Conservation (phyloP, 2,329 filamentous ascomycete genomes). For the Aspergillus sergii region DNA sequence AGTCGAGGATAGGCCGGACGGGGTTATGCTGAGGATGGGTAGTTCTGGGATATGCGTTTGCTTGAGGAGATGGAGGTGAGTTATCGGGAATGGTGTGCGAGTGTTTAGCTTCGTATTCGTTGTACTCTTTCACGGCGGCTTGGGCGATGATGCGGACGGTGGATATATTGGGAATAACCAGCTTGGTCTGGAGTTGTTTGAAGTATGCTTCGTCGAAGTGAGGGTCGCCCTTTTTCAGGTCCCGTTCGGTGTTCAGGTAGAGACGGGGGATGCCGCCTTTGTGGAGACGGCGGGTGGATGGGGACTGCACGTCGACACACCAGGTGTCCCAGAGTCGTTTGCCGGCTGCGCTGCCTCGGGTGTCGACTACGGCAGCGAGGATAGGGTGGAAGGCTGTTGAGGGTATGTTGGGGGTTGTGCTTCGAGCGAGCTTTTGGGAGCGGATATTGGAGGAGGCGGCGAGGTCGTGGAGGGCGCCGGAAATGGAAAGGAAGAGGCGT, state of each 20-base stretch:
- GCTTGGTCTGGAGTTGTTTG: conserved; percentile 28
- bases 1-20: conserved; percentile 30
- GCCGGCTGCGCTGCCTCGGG: conserved; percentile 52
- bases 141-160: conserved; percentile 42
- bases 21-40: conserved; percentile 15
- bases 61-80: background rate
- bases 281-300: conserved; percentile 22
- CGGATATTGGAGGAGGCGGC: conserved; percentile 23
- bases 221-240: conserved; percentile 25
- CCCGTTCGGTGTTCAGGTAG: conserved; percentile 25
- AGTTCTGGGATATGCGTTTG: background rate
- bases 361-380: conserved; percentile 57
- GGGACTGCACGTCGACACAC: conserved; percentile 39
- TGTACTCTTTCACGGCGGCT: conserved; percentile 34
- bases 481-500: conserved; percentile 34
- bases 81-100: background rate
- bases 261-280: conserved; percentile 33
- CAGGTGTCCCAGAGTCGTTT: conserved; percentile 52
- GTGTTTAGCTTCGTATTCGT: conserved; percentile 4
- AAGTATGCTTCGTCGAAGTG: conserved; percentile 30
- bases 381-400: conserved; percentile 53
- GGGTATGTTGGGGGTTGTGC: conserved; percentile 33
- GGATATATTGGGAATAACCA: conserved; percentile 36
- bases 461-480: conserved; percentile 34
- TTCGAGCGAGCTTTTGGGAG: conserved; percentile 14